phyloP scores from a whole-genome alignment of 495 filamentous ascomycete species.

The Penicillium daleae region DNA sequence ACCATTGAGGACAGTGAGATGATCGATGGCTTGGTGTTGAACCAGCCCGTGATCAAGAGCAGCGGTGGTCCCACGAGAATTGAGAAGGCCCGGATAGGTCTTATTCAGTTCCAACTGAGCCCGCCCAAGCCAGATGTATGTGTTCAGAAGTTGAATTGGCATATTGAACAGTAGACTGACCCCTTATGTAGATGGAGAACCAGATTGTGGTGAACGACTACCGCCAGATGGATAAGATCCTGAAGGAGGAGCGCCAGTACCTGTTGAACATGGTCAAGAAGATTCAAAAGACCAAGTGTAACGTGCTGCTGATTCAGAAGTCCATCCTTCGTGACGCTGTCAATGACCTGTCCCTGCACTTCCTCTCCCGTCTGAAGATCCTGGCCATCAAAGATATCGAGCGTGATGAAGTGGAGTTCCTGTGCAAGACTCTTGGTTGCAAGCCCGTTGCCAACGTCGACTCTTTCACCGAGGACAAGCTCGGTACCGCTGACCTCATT shows the following conservation, averaged over 20 bases:
- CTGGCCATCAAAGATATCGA: slow-evolving; percentile 96
- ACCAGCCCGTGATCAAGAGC: slow-evolving; percentile 90
- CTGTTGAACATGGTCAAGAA: slow-evolving; percentile 99
- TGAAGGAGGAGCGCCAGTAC: slow-evolving; percentile 98
- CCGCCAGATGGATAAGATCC: slow-evolving; percentile 99
- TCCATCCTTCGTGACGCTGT: slow-evolving; percentile 97
- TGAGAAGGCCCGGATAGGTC: slow-evolving; percentile 95
- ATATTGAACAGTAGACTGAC: slow-evolving; percentile 3
- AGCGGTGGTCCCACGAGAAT: slow-evolving; percentile 89
- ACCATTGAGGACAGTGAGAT: slow-evolving; percentile 99
- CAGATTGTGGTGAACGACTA: slow-evolving; percentile 99
- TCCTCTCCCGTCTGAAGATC: slow-evolving; percentile 96
- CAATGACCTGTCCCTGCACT: slow-evolving; percentile 95
- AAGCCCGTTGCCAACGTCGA: slow-evolving; percentile 99
- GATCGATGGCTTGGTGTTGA: slow-evolving; percentile 91
- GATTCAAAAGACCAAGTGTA: slow-evolving; percentile 99
- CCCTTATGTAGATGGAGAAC: slow-evolving; percentile 83
- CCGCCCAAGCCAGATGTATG: slow-evolving; percentile 95
- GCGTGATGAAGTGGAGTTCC: slow-evolving; percentile 97
- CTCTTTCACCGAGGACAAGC: slow-evolving; percentile 98
- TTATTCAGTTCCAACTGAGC: slow-evolving; percentile 98
- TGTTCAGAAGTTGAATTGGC: slow-evolving; percentile 11
- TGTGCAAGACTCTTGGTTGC: slow-evolving; percentile 97
- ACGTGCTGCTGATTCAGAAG: slow-evolving; percentile 97
- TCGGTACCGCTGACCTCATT: slow-evolving; percentile 91